These are phyloP conservation scores for Hypoxylon sp. DNA, from an alignment of 2,329 filamentous ascomycete species.

Conservation along the genomic window DNA sequence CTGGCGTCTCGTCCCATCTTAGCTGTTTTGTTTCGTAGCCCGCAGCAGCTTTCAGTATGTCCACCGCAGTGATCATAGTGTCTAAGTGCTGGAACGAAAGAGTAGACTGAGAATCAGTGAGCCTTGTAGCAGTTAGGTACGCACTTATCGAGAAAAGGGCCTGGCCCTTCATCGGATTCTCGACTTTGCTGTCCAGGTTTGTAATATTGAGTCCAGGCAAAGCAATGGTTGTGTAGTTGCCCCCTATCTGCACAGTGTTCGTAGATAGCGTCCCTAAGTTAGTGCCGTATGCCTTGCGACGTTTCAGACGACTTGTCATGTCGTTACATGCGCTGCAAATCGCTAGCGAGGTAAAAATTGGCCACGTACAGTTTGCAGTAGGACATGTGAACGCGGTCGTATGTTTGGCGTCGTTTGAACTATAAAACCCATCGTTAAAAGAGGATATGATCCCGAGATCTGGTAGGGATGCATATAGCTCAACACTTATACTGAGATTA, in stretches of 20 bases:
- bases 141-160: slow-evolving; percentile 13
- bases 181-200: slow-evolving; percentile 7
- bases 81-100: slow-evolving; percentile 32
- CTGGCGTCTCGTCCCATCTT: slow-evolving; percentile 38
- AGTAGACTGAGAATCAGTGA: slow-evolving; percentile 34
- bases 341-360: slow-evolving; percentile 39
- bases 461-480: slow-evolving; percentile 48
- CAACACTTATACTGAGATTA: slow-evolving; percentile 6
- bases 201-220: slow-evolving; percentile 36
- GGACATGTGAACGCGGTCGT: slow-evolving; percentile 39
- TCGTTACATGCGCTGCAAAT: slow-evolving; percentile 47
- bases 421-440: slow-evolving; percentile 40
- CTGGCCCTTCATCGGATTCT: not conserved
- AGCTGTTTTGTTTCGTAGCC: slow-evolving; percentile 16
- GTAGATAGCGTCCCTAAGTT: slow-evolving; percentile 20
- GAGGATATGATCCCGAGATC: slow-evolving; percentile 49
- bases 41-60: slow-evolving; percentile 27
- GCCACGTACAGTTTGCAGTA: slow-evolving; percentile 50
- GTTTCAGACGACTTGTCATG: slow-evolving; percentile 27
- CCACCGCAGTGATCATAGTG: slow-evolving; percentile 34
- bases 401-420: slow-evolving; percentile 15
- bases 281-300: slow-evolving; percentile 5
- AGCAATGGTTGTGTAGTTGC: slow-evolving; percentile 23
- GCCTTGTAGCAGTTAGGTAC: slow-evolving; percentile 24
- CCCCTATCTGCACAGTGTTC: not conserved